phyloP scores from a whole-genome alignment of 768 basidiomycete genomes.

The Hydnum rufescens region DNA sequence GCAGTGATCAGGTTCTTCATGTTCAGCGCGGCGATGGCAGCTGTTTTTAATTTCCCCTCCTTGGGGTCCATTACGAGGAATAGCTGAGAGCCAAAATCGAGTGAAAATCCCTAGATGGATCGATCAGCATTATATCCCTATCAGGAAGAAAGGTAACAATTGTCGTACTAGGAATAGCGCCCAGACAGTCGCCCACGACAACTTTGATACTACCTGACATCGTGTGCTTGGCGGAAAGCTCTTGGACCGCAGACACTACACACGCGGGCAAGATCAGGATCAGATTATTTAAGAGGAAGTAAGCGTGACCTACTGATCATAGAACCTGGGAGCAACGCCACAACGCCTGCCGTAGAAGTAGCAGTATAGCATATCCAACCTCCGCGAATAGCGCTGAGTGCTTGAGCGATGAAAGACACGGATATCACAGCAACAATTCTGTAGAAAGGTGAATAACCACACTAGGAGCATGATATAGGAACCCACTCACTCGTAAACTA shows the following conservation, averaged over 20 bases:
- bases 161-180: slow-evolving; percentile 40
- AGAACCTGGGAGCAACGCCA: slow-evolving; percentile 76
- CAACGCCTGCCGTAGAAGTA: slow-evolving; percentile 71
- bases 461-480: slow-evolving; percentile 7
- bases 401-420: slow-evolving; percentile 65
- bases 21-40: slow-evolving; percentile 35
- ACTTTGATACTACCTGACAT: slow-evolving; percentile 48
- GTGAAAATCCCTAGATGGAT: slow-evolving; percentile 38
- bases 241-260: slow-evolving; percentile 63
- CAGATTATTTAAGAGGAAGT: neutral
- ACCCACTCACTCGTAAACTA: slow-evolving; percentile 67
- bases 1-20: slow-evolving; percentile 12
- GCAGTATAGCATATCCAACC: slow-evolving; percentile 75
- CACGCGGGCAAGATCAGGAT: slow-evolving; percentile 5
- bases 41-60: slow-evolving; percentile 26
- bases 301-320: slow-evolving; percentile 38
- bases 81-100: slow-evolving; percentile 68
- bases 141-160: neutral
- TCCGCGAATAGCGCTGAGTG: slow-evolving; percentile 50
- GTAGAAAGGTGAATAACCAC: slow-evolving; percentile 1
- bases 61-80: slow-evolving; percentile 48
- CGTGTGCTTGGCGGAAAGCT: slow-evolving; percentile 70
- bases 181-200: slow-evolving; percentile 46
- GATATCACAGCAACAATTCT: slow-evolving; percentile 70
- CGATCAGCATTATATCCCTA: neutral